phyloP scores from a whole-genome alignment of 192 early-diverging fungal species.

The Coemansia sp. region DNA sequence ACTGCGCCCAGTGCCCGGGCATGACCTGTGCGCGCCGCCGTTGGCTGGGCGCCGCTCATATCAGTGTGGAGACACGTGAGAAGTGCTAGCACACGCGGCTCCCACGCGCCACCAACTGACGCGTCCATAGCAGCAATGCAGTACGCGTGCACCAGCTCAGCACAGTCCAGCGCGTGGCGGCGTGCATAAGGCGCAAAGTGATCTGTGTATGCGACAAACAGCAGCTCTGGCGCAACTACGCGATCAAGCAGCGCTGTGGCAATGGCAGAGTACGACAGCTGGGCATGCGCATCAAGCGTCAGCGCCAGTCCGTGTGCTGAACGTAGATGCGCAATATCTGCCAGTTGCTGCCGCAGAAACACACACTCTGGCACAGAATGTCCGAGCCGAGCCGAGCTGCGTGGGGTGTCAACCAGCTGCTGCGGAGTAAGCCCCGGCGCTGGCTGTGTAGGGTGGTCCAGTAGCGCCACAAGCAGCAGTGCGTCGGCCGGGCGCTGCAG shows the following conservation, averaged over 20 bases:
- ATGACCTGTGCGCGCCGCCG: conserved; percentile 3
- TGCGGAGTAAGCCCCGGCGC: conserved; percentile 24
- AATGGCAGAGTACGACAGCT: conserved; percentile 42
- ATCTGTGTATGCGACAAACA: conserved; percentile 52
- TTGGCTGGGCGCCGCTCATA: conserved; percentile 5
- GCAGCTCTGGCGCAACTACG: conserved; percentile 60
- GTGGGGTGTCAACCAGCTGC: conserved; percentile 24
- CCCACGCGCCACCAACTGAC: conserved; percentile 45
- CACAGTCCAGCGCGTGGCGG: conserved; percentile 54
- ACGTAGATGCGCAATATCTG: conserved; percentile 59
- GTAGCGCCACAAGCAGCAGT: conserved; percentile 44
- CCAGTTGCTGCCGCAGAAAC: conserved; percentile 53
- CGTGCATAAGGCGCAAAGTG: conserved; percentile 61
- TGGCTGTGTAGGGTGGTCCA: conserved; percentile 24
- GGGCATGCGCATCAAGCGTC: conserved; percentile 56
- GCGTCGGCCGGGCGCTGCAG: conserved; percentile 49
- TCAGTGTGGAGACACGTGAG: conserved; percentile 42
- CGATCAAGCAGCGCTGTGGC: conserved; percentile 64
- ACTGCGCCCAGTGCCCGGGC: conserved; percentile 19
- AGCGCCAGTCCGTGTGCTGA: conserved; percentile 51
- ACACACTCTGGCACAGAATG: conserved; percentile 13
- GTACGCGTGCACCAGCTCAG: conserved; percentile 58
- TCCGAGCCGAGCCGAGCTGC: conserved; percentile 4
- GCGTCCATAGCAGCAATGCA: conserved; percentile 60
- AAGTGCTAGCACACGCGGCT: conserved; percentile 59